Base-by-base conservation (phyloP, 2,329 filamentous ascomycete species). In the Bipolaris bicolor region DNA sequence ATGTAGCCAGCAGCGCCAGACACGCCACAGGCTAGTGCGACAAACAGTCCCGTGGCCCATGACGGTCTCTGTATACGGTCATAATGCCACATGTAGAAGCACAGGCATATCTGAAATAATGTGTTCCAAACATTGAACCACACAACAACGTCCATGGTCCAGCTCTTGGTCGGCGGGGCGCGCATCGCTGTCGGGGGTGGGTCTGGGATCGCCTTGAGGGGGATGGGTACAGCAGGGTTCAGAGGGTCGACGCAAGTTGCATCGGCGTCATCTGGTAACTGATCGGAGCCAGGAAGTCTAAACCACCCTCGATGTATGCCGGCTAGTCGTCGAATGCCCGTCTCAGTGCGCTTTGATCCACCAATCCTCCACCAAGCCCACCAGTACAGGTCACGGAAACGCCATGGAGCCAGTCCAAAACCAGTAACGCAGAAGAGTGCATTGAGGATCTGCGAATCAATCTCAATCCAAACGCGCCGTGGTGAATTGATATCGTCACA, bases 381-480 rank as follows among this genome's bases (percentile, higher is more conserved):
- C 71, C 86, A 92, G 73, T 88, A 95, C 9, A 92, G 77, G 72
- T 96, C 92, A 31, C 92, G 83, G 65, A 93, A 90, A 31, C 92
- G 85, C 92, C 91, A 96, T 0, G 92, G 92, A 1, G 90, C 88
- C 11, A 95, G 82, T 0, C 92, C 92, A 64, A 96, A 94, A 1
- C 88, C 91, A 1, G 91, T 94, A 6, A 96, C 88, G 76, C 91
- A 95, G 82, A 96, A 96, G 1, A 96, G 84, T 0, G 84, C 89
- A 69, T 92, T 96, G 20, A 94, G 78, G 57, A 96, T 89, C 72
- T 96, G 92, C 1, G 89, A 90, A 73, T 92, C 90, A 67, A 86
- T 88, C 76, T 97, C 92, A 64, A 97, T 86, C 92, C 92, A 96
- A 58, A 88, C 88, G 18, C 89, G 82, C n/a, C 91, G 86, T 1